Evolutionary conservation across 2,329 filamentous ascomycete genomes (phyloP), one percentile per base, ranked within the genome.

Genomic region (Xylaria sp.): DNA sequence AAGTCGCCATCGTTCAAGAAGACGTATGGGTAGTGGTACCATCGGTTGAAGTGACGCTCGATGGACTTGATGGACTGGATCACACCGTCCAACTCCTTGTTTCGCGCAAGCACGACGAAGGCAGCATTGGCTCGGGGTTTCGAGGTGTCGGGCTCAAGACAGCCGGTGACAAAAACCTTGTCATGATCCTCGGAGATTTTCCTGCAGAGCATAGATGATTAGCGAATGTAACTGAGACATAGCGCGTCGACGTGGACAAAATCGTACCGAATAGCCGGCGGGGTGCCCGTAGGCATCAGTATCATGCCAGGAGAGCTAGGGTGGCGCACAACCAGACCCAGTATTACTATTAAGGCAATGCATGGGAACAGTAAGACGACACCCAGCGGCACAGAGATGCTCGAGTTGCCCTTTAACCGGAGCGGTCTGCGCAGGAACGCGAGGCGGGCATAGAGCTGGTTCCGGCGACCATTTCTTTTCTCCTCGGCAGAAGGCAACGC

Each of bases 1-100:
- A 99, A 99, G 59, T 97, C 92, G 65, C 89, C 94, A 70, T 99
- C 93, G 76, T 99, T 99, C 67, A 99, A 80, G 75, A 99, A 97
- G 67, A 97, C 93, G 73, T 97, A 99, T 30, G 94, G 94, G 74
- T 99, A 99, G 76, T 97, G 86, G 74, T 92, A 99, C 92, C 93
- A 99, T 67, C 92, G 86, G 77, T 99, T 99, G 84, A 99, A 99
- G 76, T 99, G 94, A 68, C 94, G 85, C 79, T 99, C 94, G 67
- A 99, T 92, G 49, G 93, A 97, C 79, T 97, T 97, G 74, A 99
- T 84, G 8, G 94, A 97, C 75, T 97, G 91, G 65, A 99, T 85
- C 46, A 99, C 94, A 61, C 94, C 94, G 0, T 96, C 92, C 65
- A 99, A 76, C 77, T 99, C 94, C 80, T 96, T 95, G 74, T 99